Conservation (phyloP, 2,329 filamentous ascomycete species). For the Fusarium clavum region DNA sequence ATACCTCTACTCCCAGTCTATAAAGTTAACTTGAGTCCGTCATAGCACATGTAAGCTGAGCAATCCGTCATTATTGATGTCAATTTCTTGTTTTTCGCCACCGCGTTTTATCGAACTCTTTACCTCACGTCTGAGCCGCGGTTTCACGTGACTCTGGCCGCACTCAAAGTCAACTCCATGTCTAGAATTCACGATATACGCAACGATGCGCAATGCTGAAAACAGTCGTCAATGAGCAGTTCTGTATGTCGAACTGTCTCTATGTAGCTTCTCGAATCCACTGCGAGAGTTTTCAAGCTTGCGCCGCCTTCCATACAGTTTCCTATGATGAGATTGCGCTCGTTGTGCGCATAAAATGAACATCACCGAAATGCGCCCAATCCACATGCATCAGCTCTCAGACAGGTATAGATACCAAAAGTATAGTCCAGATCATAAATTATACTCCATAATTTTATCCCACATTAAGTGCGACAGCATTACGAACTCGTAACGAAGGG, state of each 20-base stretch:
- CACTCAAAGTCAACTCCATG: conserved; percentile 19
- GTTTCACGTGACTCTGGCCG: conserved; percentile 36
- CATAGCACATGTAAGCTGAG: neutral
- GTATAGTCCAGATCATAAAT: too few species aligned
- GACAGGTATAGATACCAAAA: neutral
- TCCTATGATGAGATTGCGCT: conserved; percentile 5
- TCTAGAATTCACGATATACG: conserved; percentile 2
- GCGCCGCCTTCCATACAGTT: conserved; percentile 3
- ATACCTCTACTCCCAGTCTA: neutral
- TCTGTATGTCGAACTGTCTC: neutral
- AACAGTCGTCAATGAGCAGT: neutral
- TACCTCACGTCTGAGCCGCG: conserved; percentile 25
- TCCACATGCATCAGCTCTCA: conserved; percentile 15
- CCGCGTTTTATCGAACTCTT: conserved; percentile 20
- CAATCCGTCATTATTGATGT: conserved; percentile 17
- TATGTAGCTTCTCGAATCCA: conserved; percentile 3
- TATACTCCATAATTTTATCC: too few species aligned
- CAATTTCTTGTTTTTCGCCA: neutral
- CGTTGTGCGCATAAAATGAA: conserved; percentile 16
- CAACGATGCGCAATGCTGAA: conserved; percentile 9
- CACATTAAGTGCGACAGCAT: neutral
- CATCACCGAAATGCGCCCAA: conserved; percentile 15
- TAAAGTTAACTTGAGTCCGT: neutral
- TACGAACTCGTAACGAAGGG: neutral
- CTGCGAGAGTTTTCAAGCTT: conserved; percentile 26